A percentile compares a stretch with the other conserved stretches of the same genome.
These are phyloP conservation scores for Teratosphaeria nubilosa DNA, from an alignment of 2,329 filamentous ascomycete genomes.

Conservation along the genomic window DNA sequence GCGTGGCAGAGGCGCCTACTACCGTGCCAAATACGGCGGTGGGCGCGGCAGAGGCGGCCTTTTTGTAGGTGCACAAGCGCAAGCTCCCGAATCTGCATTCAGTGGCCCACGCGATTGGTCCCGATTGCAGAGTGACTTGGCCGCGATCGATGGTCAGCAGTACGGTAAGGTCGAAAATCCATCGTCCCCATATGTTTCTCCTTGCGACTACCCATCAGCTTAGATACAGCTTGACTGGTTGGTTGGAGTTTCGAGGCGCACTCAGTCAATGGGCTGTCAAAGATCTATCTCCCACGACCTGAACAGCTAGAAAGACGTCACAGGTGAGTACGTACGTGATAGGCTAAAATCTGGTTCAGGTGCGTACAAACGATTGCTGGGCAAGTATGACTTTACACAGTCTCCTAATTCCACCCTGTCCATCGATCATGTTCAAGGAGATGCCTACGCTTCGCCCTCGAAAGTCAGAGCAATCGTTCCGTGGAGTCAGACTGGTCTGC, in stretches of 20 bases:
- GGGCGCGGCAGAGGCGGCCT: conserved; percentile 5
- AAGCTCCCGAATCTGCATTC: conserved; percentile 1
- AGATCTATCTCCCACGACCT: not conserved
- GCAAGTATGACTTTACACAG: conserved; percentile 15
- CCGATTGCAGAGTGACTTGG: conserved; percentile 14
- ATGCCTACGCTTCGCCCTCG: conserved; percentile 27
- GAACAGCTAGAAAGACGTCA: not conserved
- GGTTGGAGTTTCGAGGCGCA: not conserved
- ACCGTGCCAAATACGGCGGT: conserved; percentile 18
- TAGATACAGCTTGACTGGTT: not conserved
- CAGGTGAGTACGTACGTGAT: not conserved
- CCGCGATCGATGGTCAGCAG: conserved; percentile 19
- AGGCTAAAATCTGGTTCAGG: conserved; percentile 11
- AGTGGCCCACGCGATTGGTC: conserved; percentile 10
- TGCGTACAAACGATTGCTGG: conserved; percentile 23
- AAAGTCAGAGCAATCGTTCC: conserved; percentile 21
- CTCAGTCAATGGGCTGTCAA: not conserved
- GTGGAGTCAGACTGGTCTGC: conserved; percentile 20
- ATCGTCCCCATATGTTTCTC: not conserved
- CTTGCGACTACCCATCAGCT: not conserved
- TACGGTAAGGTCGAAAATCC: conserved; percentile 17
- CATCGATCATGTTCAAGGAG: conserved; percentile 26
- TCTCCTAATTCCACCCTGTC: conserved; percentile 18
- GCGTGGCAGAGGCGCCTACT: conserved; percentile 22
- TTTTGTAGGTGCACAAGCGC: not conserved